Conservation (phyloP, 108 stramenopile genomes). For the Phaeodactylum tricornutum region DNA sequence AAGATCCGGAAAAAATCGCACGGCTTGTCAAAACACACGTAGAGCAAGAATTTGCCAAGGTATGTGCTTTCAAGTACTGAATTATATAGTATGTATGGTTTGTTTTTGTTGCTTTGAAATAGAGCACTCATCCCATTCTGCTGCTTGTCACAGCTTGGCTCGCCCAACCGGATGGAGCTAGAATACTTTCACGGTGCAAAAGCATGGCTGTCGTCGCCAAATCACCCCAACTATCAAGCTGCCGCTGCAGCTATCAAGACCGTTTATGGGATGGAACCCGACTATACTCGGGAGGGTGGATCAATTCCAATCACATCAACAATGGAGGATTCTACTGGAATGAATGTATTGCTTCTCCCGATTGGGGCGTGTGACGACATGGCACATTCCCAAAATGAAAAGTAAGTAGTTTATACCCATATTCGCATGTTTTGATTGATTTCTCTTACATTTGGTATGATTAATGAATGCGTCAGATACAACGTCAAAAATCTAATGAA, state of each 20-base stretch:
- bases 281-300: slow-evolving; percentile 78
- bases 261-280: slow-evolving; percentile 52
- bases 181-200: slow-evolving; percentile 54
- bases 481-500: slow-evolving; percentile 61
- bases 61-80: slow-evolving; percentile 10
- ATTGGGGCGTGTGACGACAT: slow-evolving; percentile 81
- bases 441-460: too few species aligned
- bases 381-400: slow-evolving; percentile 85
- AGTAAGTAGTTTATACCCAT: too few species aligned
- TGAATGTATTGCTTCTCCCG: slow-evolving; percentile 78
- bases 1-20: slow-evolving; percentile 58
- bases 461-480: too few species aligned
- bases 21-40: slow-evolving; percentile 40
- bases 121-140: too few species aligned
- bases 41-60: slow-evolving; percentile 37
- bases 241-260: slow-evolving; percentile 57
- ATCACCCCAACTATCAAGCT: slow-evolving; percentile 77
- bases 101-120: too few species aligned
- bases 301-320: slow-evolving; percentile 72
- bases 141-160: slow-evolving; percentile 24
- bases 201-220: slow-evolving; percentile 67
- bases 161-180: slow-evolving; percentile 54
- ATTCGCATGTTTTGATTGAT: too few species aligned
- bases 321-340: slow-evolving; percentile 66
- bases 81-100: too few species aligned